Evolutionary conservation across 2,329 filamentous ascomycete genomes (phyloP).

Genomic region (Aspergillus luchuensis): DNA sequence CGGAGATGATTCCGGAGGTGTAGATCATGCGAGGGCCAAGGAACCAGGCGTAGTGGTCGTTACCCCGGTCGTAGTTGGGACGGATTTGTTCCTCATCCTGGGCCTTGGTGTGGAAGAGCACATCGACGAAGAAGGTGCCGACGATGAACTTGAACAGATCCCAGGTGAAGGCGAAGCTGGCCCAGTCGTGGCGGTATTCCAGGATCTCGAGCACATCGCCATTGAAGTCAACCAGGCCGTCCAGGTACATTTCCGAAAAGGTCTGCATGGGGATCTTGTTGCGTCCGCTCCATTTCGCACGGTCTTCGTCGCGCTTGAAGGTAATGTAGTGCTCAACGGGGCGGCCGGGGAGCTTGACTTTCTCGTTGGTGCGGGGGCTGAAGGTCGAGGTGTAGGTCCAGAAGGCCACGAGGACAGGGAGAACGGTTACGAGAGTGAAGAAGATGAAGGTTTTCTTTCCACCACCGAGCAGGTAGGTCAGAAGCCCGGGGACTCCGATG

Average conservation of each 20-base stretch:
- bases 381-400: conserved; percentile 24
- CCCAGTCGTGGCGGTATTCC: conserved; percentile 40
- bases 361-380: conserved; percentile 26
- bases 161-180: conserved; percentile 33
- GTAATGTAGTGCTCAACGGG: conserved; percentile 31
- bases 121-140: conserved; percentile 30
- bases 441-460: conserved; percentile 21
- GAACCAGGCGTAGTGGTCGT: conserved; percentile 39
- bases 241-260: conserved; percentile 35
- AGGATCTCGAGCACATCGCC: conserved; percentile 36
- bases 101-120: conserved; percentile 32
- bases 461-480: conserved; percentile 22
- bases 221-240: conserved; percentile 37
- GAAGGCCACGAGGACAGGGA: conserved; percentile 26
- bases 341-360: conserved; percentile 27
- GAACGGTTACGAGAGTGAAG: conserved; percentile 17
- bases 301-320: conserved; percentile 30
- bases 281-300: conserved; percentile 25
- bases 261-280: conserved; percentile 33
- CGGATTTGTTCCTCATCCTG: conserved; percentile 39
- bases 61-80: conserved; percentile 35
- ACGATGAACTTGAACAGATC: conserved; percentile 35
- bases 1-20: conserved; percentile 36
- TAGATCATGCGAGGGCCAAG: conserved; percentile 40
- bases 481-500: conserved; percentile 23